Evolutionary conservation across 441 rosid genomes (phyloP), one percentile per base, ranked within the genome.

Genomic region (Gossypium laxum): DNA sequence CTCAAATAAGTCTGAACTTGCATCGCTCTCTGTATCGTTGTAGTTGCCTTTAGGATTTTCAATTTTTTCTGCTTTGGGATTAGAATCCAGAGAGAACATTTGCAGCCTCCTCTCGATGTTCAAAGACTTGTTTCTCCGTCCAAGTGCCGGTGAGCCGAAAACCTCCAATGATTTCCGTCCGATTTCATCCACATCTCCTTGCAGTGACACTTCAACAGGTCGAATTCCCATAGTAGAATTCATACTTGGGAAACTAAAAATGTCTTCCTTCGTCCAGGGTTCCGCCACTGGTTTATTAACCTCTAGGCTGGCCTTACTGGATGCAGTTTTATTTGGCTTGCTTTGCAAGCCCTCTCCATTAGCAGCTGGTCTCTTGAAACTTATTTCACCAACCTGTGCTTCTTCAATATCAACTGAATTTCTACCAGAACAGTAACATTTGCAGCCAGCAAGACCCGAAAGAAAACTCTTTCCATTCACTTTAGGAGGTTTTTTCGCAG

Each of bases 1-100:
- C 87, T 93, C 97, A 17, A 91, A 91, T 67, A 93, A 82, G 50
- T 93, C 98, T 3, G 93, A 91, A 73, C 96, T 92, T 43, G 85
- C 85, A 69, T 89, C 93, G 26, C 97, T 93, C 28, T 71, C 85
- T 3, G 84, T 72, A 24, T 83, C 92, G 8, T 83, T 70, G 62
- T 62, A 51, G 32, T 22, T 71, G n/a, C 75, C 57, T 57, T 21
- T 70, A 8, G 15, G 12, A 18, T 52, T 10, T 3, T 52, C 73
- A 38, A 19, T 10, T 28, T 51, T 19, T 61, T 50, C 80, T 51
- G 30, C 61, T 65, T 75, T 79, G 4, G 82, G 84, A 48, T 56
- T 58, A 28, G 80, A 64, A 58, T 83, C 86, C 89, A 82, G 71
- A 17, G 91, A 77, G 14, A 77, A 54, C 82, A 78, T 69, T 34